These are phyloP conservation scores for Geotrichum aggregatum DNA, from an alignment of 1,139 yeast species.

Conservation along the genomic window DNA sequence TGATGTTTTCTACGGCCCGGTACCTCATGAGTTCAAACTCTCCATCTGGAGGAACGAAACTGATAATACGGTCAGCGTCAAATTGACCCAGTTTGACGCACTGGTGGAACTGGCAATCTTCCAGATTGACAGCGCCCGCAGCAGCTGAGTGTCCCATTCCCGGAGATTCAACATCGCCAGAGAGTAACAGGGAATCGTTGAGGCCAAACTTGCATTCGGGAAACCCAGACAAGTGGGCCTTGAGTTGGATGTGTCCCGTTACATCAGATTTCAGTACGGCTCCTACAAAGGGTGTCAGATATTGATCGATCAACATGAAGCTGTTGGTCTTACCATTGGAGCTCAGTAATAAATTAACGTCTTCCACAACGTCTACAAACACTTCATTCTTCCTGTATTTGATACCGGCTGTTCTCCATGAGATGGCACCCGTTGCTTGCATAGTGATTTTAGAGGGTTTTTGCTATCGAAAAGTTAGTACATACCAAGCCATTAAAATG, in stretches of 20 bases:
- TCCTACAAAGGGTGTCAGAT: no score
- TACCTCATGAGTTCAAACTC: slow-evolving; percentile 84
- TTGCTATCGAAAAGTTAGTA: slow-evolving; percentile 3
- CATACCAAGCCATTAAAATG: not conserved
- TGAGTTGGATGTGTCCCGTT: slow-evolving; percentile 70
- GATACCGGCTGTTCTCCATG: slow-evolving; percentile 73
- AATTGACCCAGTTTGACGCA: slow-evolving; percentile 71
- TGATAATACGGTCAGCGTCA: slow-evolving; percentile 61
- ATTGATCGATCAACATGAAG: no score
- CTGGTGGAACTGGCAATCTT: slow-evolving; percentile 85
- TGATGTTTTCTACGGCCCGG: slow-evolving; percentile 53
- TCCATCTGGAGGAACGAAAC: slow-evolving; percentile 89
- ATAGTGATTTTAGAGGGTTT: slow-evolving; percentile 38
- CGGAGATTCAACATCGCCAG: slow-evolving; percentile 22
- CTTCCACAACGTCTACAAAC: slow-evolving; percentile 70
- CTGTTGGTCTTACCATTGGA: slow-evolving; percentile 39
- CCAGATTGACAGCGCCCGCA: slow-evolving; percentile 53
- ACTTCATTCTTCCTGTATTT: slow-evolving; percentile 81
- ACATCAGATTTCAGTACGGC: slow-evolving; percentile 67
- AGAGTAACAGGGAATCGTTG: slow-evolving; percentile 43
- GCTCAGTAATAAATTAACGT: slow-evolving; percentile 60
- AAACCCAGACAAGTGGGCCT: slow-evolving; percentile 72
- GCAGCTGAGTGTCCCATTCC: slow-evolving; percentile 39
- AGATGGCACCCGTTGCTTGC: slow-evolving; percentile 44
- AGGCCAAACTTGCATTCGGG: slow-evolving; percentile 69